Conservation (phyloP, 2,329 filamentous ascomycete species). For the Aspergillus tubingensis region DNA sequence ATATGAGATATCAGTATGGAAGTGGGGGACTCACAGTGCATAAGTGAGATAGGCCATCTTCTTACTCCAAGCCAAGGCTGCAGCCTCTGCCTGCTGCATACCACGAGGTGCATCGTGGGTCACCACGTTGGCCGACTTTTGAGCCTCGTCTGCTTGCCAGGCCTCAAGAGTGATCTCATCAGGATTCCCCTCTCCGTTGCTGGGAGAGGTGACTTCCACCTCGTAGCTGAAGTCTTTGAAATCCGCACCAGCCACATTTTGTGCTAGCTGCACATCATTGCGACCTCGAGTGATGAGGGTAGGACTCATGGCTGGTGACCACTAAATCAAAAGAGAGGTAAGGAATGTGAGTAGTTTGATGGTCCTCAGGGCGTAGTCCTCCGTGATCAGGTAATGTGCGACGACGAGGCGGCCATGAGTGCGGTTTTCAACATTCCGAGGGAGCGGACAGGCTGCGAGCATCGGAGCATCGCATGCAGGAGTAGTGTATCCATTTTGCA, state of each 20-base stretch:
- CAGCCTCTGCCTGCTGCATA: constrained; percentile 9
- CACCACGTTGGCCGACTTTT: not conserved
- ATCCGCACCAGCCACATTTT: constrained; percentile 9
- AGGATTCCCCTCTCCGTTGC: not conserved
- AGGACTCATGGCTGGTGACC: constrained; percentile 6
- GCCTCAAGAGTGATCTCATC: constrained; percentile 6
- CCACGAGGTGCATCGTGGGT: constrained; percentile 14
- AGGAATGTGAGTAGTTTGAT: too few species aligned
- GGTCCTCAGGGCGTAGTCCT: not conserved
- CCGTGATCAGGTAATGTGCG: not conserved
- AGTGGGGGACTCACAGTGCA: not conserved
- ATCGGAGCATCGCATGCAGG: not conserved
- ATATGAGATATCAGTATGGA: constrained; percentile 15
- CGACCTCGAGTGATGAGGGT: constrained; percentile 10
- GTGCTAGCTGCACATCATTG: constrained; percentile 11
- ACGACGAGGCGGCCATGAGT: not conserved
- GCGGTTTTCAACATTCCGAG: not conserved
- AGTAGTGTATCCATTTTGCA: not conserved
- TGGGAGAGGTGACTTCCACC: not conserved
- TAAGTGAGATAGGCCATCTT: not conserved
- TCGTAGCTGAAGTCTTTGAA: constrained; percentile 8
- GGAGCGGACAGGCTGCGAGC: not conserved
- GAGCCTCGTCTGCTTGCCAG: not conserved
- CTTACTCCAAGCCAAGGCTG: not conserved
- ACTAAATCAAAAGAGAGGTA: not conserved